Percentiles rank a stretch among this genome's conserved stretches.
Conservation (phyloP, 2,329 filamentous ascomycete species). For the Elsinoe perseae region DNA sequence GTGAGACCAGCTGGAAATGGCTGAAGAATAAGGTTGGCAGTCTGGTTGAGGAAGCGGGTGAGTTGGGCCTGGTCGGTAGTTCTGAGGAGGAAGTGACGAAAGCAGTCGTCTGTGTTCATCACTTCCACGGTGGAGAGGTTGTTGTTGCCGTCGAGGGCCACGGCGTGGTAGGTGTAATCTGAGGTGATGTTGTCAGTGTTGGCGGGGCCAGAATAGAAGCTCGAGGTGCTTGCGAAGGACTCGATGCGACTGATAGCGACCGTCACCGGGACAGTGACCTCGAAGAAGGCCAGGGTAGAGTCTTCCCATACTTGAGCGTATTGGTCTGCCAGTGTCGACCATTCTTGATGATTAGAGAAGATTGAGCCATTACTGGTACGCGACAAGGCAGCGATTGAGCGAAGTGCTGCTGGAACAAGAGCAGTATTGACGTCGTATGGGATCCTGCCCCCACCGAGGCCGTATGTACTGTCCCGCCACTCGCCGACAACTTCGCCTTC, state of each 20-base stretch:
- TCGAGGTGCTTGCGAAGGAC: conserved; percentile 37
- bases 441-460: conserved; percentile 55
- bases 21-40: conserved; percentile 49
- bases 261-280: conserved; percentile 36
- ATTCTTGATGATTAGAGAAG: conserved; percentile 44
- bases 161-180: conserved; percentile 47
- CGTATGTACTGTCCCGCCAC: conserved; percentile 56
- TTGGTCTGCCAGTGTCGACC: conserved; percentile 39
- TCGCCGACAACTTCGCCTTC: conserved; percentile 49
- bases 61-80: conserved; percentile 51
- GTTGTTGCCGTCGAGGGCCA: conserved; percentile 49
- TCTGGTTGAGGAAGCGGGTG: conserved; percentile 49
- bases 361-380: conserved; percentile 35
- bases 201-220: conserved; percentile 40
- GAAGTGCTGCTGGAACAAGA: conserved; percentile 53
- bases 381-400: conserved; percentile 49
- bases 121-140: conserved; percentile 46
- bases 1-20: conserved; percentile 54
- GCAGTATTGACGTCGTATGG: conserved; percentile 60
- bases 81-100: conserved; percentile 56
- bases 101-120: conserved; percentile 58
- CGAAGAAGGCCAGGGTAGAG: conserved; percentile 51
- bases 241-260: conserved; percentile 43
- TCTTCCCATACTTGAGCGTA: conserved; percentile 58
- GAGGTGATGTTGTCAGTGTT: conserved; percentile 37